Conservation (phyloP, 345 rosid species). For the Clarkia xantiana region DNA sequence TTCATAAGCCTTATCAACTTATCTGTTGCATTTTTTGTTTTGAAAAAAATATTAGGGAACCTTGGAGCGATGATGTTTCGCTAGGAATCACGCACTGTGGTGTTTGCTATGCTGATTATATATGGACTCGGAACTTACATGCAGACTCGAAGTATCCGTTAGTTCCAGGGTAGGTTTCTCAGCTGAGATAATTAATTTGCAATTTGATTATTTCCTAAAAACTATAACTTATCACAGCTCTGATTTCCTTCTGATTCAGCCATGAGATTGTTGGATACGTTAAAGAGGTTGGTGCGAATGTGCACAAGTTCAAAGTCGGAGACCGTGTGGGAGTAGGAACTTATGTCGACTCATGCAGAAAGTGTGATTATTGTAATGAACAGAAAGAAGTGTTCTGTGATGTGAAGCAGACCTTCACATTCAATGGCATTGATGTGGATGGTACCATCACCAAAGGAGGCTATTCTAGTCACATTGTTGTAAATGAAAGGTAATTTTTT, state of each 20-base stretch:
- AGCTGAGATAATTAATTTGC: background rate
- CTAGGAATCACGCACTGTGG: slow-evolving; percentile 79
- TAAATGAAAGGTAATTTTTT: slow-evolving; percentile 50
- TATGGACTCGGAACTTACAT: slow-evolving; percentile 51
- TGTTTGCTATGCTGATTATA: slow-evolving; percentile 74
- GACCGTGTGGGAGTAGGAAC: slow-evolving; percentile 92
- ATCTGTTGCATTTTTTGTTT: background rate
- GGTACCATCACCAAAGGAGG: slow-evolving; percentile 85
- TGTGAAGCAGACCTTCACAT: slow-evolving; percentile 43
- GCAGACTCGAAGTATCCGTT: slow-evolving; percentile 65
- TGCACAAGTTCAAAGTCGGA: slow-evolving; percentile 45
- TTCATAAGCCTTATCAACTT: too few relatives aligned
- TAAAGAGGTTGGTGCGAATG: slow-evolving; percentile 62
- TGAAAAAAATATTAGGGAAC: slow-evolving; percentile 28
- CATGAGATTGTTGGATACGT: slow-evolving; percentile 87
- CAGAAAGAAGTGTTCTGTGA: slow-evolving; percentile 40
- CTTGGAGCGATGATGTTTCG: slow-evolving; percentile 53
- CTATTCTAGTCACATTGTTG: slow-evolving; percentile 64
- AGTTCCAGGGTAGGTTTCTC: slow-evolving; percentile 63
- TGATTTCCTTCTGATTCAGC: slow-evolving; percentile 16
- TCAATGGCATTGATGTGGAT: slow-evolving; percentile 57
- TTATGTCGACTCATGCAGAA: slow-evolving; percentile 66
- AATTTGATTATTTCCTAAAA: background rate
- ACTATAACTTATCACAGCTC: background rate
- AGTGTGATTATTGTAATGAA: slow-evolving; percentile 56